These are phyloP conservation scores for Domatiomyces catenatus DNA, from an alignment of 2,329 filamentous ascomycete genomes.

Conservation along the genomic window DNA sequence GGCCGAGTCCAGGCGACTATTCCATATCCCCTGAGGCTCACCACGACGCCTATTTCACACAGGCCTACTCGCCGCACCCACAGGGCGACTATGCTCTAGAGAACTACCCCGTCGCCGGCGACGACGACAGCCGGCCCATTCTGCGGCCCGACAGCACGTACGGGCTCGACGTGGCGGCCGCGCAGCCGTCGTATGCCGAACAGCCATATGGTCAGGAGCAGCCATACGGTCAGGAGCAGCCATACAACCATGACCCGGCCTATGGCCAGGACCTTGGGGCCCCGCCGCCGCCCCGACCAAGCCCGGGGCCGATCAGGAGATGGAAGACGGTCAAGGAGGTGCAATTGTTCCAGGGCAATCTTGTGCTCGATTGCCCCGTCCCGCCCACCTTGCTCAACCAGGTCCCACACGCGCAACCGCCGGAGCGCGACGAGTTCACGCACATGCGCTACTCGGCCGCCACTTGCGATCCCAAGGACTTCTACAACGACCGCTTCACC, in stretches of 20 bases:
- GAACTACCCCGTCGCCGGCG: constrained; percentile 40
- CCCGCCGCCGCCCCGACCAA: constrained; percentile 27
- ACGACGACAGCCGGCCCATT: constrained; percentile 62
- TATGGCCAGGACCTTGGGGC: constrained; percentile 19
- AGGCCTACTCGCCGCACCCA: constrained; percentile 59
- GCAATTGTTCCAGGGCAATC: constrained; percentile 88
- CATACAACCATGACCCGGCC: neutral
- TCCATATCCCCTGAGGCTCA: constrained; percentile 68
- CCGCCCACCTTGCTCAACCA: constrained; percentile 77
- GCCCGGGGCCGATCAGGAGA: constrained; percentile 53
- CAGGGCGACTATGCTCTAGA: constrained; percentile 42
- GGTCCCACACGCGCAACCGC: constrained; percentile 62
- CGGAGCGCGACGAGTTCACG: constrained; percentile 66
- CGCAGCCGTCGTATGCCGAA: constrained; percentile 19
- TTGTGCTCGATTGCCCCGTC: constrained; percentile 92
- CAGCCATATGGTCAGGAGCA: neutral
- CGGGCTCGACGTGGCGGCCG: constrained; percentile 35
- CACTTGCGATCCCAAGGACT: constrained; percentile 81
- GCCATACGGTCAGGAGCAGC: neutral
- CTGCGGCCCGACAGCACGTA: constrained; percentile 47
- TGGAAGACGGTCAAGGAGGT: constrained; percentile 99
- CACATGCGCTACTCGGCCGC: constrained; percentile 82
- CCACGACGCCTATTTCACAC: constrained; percentile 73
- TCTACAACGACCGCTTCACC: constrained; percentile 79
- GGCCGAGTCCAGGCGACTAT: constrained; percentile 42